Base-by-base conservation (phyloP, 179 eudicot genomes). In the Sideroxylon spinosum region DNA sequence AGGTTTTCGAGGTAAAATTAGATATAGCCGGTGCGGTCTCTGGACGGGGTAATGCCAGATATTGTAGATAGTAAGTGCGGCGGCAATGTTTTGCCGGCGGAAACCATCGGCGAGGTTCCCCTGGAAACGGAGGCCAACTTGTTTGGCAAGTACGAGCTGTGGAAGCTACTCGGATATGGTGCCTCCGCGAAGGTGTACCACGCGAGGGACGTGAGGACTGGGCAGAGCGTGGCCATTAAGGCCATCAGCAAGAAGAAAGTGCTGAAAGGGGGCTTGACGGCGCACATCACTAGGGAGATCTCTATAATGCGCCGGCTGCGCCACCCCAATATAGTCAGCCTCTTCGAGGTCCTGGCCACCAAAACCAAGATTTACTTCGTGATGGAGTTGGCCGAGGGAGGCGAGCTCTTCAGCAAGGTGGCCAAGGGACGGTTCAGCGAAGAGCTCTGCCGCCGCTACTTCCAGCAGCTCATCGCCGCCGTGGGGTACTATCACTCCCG, bases 131-230 rank as follows among this genome's bases (percentile, higher is more conserved):
- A 74, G 0, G 22, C 52, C 2, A 64, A 25, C 11, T 59, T 79
- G 48, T 23, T 79, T 56, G 90, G 71, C 0, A 86, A 88, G 23
- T 90, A 88, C 81, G 91, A 88, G 82, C 29, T 88, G 2, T 91
- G 91, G 0, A 69, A 79, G 10, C 84, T 88, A 20, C 75, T 90
- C 6, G 93, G 93, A 0, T 71, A 68, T 32, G 93, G 93, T 49
- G 88, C 84, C 9, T 90, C 84, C 63, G 93, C 87, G 0, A 90
- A 90, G 68, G 93, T 90, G 6, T 90, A 87, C 83, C 82, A 88
- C 69, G 93, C 88, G 37, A 83, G 89, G 37, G 71, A 85, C 80
- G 3, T 78, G 0, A 62, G 26, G 9, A 81, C 85, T 0, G 86
- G 88, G 6, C 84, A 83, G 12, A 84, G 86, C 80, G 90, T 90